These are phyloP conservation scores for Pleurotus eryngii DNA, from an alignment of 768 basidiomycete species.

Conservation along the genomic window DNA sequence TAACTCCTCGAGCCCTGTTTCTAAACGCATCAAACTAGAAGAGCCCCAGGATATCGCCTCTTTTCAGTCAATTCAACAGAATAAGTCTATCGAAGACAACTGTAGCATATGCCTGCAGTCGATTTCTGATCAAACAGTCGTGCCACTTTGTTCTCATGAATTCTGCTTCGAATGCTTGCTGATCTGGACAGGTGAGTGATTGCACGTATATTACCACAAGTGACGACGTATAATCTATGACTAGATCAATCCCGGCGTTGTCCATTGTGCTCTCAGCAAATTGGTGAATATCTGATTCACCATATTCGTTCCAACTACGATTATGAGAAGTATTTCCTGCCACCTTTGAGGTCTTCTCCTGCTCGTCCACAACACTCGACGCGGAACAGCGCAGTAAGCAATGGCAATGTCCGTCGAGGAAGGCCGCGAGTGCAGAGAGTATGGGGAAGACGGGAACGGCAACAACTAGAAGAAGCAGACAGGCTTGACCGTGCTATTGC, in stretches of 20 bases:
- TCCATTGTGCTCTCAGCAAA: conserved; percentile 66
- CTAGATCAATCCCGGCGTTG: conserved; percentile 76
- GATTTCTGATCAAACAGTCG: conserved; percentile 72
- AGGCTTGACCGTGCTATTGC: conserved; percentile 73
- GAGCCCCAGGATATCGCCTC: not conserved
- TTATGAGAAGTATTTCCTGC: conserved; percentile 77
- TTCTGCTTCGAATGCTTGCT: conserved; percentile 92
- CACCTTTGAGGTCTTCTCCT: conserved; percentile 58
- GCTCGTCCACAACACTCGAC: conserved; percentile 19
- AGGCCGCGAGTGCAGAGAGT: conserved; percentile 40
- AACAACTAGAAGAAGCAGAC: conserved; percentile 57
- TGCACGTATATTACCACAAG: not conserved
- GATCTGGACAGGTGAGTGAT: conserved; percentile 77
- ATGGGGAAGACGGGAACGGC: conserved; percentile 53
- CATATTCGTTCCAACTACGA: conserved; percentile 74
- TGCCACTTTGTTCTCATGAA: conserved; percentile 86
- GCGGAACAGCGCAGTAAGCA: conserved; percentile 21
- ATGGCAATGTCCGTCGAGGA: conserved; percentile 29
- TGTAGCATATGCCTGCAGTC: conserved; percentile 87
- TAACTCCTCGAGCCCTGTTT: conserved; percentile 23
- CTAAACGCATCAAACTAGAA: conserved; percentile 38
- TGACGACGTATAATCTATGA: not conserved
- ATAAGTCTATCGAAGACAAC: conserved; percentile 40
- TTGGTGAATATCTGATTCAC: conserved; percentile 78
- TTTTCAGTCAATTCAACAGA: not conserved